Evolutionary conservation across 352 stramenopile genomes (phyloP).

Genomic region (Phytophthora quininea): DNA sequence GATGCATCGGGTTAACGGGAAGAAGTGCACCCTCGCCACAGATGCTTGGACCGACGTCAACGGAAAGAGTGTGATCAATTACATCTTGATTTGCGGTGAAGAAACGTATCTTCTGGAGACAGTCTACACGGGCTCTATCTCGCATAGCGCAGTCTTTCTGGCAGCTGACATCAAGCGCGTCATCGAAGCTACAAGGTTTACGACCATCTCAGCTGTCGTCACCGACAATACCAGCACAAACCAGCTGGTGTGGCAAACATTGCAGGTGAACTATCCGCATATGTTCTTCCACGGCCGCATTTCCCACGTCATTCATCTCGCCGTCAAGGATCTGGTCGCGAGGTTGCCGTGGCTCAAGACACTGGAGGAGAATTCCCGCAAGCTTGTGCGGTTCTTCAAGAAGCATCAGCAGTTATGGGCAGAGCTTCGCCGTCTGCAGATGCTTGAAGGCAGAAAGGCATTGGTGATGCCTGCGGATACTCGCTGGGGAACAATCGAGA

Average conservation of each 20-base stretch:
- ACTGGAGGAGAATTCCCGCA: background rate
- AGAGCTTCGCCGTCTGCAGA: background rate
- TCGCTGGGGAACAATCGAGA: conserved; percentile 6
- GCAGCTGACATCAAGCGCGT: conserved; percentile 5
- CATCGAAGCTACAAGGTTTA: background rate
- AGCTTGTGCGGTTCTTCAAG: conserved; percentile 10
- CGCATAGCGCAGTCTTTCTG: background rate
- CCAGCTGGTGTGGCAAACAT: background rate
- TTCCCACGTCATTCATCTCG: background rate
- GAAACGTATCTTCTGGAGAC: conserved; percentile 6
- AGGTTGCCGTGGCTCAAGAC: background rate
- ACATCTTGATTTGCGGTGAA: background rate
- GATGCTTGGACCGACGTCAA: conserved; percentile 16
- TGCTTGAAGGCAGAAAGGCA: background rate
- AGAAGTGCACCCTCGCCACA: background rate
- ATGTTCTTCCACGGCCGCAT: conserved; percentile 4
- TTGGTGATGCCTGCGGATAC: conserved; percentile 9
- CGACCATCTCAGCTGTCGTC: conserved; percentile 5
- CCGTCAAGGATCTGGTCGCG: background rate
- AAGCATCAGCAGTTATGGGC: conserved; percentile 15
- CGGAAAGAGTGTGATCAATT: conserved; percentile 9
- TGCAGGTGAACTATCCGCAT: background rate
- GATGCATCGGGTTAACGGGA: background rate
- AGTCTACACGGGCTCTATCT: conserved; percentile 6
- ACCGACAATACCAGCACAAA: conserved; percentile 12